Evolutionary conservation across 1,284 basidiomycete species (phyloP).

Genomic region (Ceratobasidium sp.): DNA sequence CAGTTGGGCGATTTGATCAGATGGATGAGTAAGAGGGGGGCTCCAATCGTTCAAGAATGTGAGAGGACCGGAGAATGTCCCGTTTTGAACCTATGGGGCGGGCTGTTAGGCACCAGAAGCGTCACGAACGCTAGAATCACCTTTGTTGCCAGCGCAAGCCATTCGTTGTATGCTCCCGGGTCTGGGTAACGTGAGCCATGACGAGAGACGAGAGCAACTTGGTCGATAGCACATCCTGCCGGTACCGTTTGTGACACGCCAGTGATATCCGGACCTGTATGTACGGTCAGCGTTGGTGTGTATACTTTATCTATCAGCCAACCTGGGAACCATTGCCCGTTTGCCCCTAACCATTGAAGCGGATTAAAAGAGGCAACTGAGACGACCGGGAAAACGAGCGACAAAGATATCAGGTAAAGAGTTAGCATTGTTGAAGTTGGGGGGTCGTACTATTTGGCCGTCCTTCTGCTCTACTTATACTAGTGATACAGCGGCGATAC

Average conservation of each 20-base stretch:
- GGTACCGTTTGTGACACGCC: slow-evolving; percentile 1
- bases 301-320: background rate
- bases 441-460: background rate
- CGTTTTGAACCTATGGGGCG: slow-evolving; percentile 11
- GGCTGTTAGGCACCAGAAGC: background rate
- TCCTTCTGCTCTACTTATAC: slow-evolving; percentile 1
- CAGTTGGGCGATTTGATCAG: slow-evolving; percentile 25
- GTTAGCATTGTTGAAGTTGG: background rate
- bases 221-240: slow-evolving; percentile 8
- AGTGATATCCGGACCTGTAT: slow-evolving; percentile 13
- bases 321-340: slow-evolving; percentile 34
- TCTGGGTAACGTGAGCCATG: slow-evolving; percentile 24
- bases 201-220: slow-evolving; percentile 21
- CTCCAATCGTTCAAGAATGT: slow-evolving; percentile 28
- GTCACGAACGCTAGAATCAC: background rate
- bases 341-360: slow-evolving; percentile 22
- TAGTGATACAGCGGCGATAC: background rate
- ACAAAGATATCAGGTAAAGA: background rate
- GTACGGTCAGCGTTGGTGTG: background rate
- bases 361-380: background rate
- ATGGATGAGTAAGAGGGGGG: slow-evolving; percentile 11
- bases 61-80: slow-evolving; percentile 22
- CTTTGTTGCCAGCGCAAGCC: slow-evolving; percentile 31
- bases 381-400: background rate
- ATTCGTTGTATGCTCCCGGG: slow-evolving; percentile 28